These are phyloP conservation scores for Tetragonia tetragonoides DNA, from an alignment of 148 eudicot species.

Conservation along the genomic window DNA sequence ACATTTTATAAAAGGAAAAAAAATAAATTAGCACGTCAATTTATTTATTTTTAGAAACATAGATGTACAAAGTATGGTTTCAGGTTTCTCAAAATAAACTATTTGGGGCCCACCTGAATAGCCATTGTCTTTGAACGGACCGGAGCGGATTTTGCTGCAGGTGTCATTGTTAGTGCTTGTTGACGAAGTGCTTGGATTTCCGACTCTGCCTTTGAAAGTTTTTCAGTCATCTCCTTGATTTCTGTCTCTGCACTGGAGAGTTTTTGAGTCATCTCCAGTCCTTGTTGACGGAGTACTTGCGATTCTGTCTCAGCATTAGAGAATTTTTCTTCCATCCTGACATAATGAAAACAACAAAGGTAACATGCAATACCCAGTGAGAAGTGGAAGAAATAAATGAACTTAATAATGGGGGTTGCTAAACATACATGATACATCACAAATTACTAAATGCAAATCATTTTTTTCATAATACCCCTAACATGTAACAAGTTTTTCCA, in stretches of 20 bases:
- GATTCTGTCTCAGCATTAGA: conserved; percentile 89
- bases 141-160: conserved; percentile 63
- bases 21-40: too few relatives aligned
- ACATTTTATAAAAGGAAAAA: not conserved
- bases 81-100: conserved; percentile 18
- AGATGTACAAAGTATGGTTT: not conserved
- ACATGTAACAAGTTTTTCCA: too few relatives aligned
- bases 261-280: conserved; percentile 83
- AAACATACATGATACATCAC: too few relatives aligned
- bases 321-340: conserved; percentile 93
- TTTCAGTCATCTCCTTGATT: conserved; percentile 47
- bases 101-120: conserved; percentile 47
- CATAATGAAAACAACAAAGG: conserved; percentile 2
- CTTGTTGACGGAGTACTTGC: conserved; percentile 94
- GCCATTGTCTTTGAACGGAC: conserved; percentile 70
- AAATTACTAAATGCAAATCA: too few relatives aligned
- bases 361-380: not conserved
- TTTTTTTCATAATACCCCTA: too few relatives aligned
- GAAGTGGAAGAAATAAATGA: not conserved
- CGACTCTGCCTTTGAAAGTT: conserved; percentile 79
- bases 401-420: too few relatives aligned
- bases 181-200: conserved; percentile 98
- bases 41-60: not conserved
- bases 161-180: conserved; percentile 93
- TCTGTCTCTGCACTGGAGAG: conserved; percentile 55